phyloP scores from a whole-genome alignment of 176 grass and related monocot species.

The Guadua angustifolia region DNA sequence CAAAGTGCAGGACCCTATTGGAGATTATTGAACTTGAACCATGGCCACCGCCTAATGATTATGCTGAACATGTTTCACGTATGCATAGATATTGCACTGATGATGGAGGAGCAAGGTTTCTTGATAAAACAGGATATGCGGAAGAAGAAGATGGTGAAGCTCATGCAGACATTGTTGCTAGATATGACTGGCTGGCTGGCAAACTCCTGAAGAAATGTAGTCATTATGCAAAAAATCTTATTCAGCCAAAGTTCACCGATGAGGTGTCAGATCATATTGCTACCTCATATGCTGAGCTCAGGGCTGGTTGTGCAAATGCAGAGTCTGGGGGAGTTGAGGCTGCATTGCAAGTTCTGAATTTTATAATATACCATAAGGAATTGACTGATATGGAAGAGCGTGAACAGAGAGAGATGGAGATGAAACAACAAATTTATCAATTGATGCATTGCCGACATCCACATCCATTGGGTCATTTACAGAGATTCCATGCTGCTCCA shows the following conservation, averaged over 20 bases:
- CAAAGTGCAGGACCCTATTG: too few relatives aligned
- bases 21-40: too few relatives aligned
- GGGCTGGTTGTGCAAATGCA: conserved; percentile 77
- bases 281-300: conserved; percentile 96
- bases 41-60: too few relatives aligned
- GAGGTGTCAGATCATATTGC: conserved; percentile 99
- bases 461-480: too few relatives aligned
- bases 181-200: conserved; percentile 84
- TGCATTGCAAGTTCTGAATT: conserved; percentile 92
- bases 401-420: conserved; percentile 80
- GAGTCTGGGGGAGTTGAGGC: conserved; percentile 92
- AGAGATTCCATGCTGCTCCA: too few relatives aligned
- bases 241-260: conserved; percentile 89
- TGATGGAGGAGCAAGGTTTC: conserved; percentile 68
- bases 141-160: conserved; percentile 88
- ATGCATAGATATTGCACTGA: conserved; percentile 98
- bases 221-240: conserved; percentile 94
- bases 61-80: conserved; percentile 87
- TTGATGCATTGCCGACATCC: too few relatives aligned
- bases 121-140: conserved; percentile 69
- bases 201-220: conserved; percentile 99
- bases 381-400: conserved; percentile 95
- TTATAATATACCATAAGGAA: conserved; percentile 97
- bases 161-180: conserved; percentile 85
- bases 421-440: conserved; percentile 81